Evolutionary conservation across 495 filamentous ascomycete genomes (phyloP), one percentile per base, ranked within the genome.

Genomic region (Xylaria palmicola): DNA sequence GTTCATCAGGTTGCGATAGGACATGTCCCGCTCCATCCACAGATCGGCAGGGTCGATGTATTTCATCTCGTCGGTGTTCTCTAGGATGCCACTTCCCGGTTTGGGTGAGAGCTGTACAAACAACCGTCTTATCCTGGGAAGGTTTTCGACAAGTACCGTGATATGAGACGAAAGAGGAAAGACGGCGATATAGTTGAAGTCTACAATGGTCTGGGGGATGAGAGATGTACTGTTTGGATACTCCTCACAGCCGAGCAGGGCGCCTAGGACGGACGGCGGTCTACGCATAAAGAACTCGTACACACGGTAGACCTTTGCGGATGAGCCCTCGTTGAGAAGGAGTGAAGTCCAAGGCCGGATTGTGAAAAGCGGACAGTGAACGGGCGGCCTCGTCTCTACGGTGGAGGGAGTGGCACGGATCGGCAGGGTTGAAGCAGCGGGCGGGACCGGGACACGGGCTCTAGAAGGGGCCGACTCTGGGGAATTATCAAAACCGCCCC

Each of bases 181-280:
- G 43, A 81, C 75, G 58, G 75, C 77, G 41, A 83, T 72, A 62
- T 81, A 81, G 37, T 72, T 74, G 37, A 83, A 59, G 32, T 78
- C 74, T 32, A 69, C 65, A 20, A 81, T 52, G 13, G 74, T 72
- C 0, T 65, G 45, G 0, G 72, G 74, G 8, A 79, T 55, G 22
- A 76, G 72, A 0, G 68, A 62, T 20, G 13, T 48, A 57, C 71
- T 53, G 62, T 72, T 69, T 27, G 72, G 72, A 6, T 61, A 50
- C 39, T 71, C 71, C 12, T 72, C 68, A 45, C 65, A 66, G 4
- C 72, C 75, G 34, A 79, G 71, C 8, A 79, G 68, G 0, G 72
- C 69, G 8, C 63, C 65, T 8, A 77, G 65, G 60, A 79, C 70
- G 32, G 76, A 79, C 0, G 76, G 74, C 45, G 76, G 76, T 13